Evolutionary conservation across 2,329 filamentous ascomycete species (phyloP).

Genomic region (Trematosphaeria pertusa): DNA sequence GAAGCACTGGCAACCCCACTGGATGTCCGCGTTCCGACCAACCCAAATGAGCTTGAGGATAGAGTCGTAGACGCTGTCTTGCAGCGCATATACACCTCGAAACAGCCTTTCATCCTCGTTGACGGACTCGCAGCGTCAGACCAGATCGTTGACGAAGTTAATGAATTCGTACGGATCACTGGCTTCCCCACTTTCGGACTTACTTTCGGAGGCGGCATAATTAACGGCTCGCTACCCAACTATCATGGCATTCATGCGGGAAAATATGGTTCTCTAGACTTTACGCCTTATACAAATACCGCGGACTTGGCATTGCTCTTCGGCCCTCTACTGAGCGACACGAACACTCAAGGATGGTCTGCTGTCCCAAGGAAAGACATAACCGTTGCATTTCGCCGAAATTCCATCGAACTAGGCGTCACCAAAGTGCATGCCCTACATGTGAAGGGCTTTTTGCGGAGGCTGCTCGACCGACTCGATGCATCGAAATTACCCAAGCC

Average conservation of each 20-base stretch:
- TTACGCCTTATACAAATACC: constrained; percentile 28
- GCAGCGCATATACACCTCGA: constrained; percentile 52
- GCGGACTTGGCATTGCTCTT: constrained; percentile 54
- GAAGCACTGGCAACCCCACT: constrained; percentile 34
- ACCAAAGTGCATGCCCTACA: constrained; percentile 46
- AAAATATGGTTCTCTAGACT: constrained; percentile 45
- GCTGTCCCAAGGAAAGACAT: constrained; percentile 44
- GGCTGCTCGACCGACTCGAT: constrained; percentile 12
- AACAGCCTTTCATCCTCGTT: constrained; percentile 59
- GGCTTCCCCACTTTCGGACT: constrained; percentile 58
- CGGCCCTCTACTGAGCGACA: constrained; percentile 52
- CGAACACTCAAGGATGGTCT: constrained; percentile 53
- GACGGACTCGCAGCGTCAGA: constrained; percentile 58
- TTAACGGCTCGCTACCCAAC: constrained; percentile 56
- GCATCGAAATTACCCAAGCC: not conserved
- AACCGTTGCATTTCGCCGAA: constrained; percentile 41
- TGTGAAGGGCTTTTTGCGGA: constrained; percentile 29
- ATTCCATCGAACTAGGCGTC: constrained; percentile 39
- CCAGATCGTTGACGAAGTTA: constrained; percentile 51
- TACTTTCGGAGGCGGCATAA: constrained; percentile 58
- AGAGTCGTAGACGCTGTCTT: constrained; percentile 48
- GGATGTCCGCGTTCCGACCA: constrained; percentile 25
- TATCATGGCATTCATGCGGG: constrained; percentile 60
- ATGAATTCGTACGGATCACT: constrained; percentile 53
- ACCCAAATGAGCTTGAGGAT: constrained; percentile 21